Conservation (phyloP, 345 rosid genomes). For the Kandelia obovata region DNA sequence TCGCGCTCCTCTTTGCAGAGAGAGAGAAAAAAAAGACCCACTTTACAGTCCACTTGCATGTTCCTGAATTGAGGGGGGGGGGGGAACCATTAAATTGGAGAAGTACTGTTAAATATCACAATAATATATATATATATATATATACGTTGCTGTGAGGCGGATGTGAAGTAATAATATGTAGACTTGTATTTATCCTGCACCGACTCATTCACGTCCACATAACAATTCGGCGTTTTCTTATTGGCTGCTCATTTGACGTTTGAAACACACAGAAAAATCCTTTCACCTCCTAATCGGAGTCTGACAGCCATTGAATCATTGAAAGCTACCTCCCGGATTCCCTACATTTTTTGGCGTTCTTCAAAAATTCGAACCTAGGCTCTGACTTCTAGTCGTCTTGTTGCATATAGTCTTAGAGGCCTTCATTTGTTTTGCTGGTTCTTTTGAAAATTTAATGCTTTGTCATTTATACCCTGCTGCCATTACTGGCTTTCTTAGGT, state of each 20-base stretch:
- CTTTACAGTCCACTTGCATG: conserved; percentile 18
- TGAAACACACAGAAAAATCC: background rate
- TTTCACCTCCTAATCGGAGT: conserved; percentile 26
- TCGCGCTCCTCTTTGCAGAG: conserved; percentile 24
- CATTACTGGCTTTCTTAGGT: background rate
- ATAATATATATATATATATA: too few relatives aligned
- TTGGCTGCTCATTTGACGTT: too few relatives aligned
- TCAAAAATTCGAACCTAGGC: conserved; percentile 17
- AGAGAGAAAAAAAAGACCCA: background rate
- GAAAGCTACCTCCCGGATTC: conserved; percentile 19
- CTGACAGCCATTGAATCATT: conserved; percentile 37
- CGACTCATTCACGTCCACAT: too few relatives aligned
- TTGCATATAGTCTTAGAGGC: conserved; percentile 8
- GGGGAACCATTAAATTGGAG: too few relatives aligned
- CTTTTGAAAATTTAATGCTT: background rate
- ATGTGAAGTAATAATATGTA: too few relatives aligned
- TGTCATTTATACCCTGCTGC: background rate
- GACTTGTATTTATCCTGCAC: too few relatives aligned
- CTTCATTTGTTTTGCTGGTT: conserved; percentile 5
- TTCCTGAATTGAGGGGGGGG: too few relatives aligned
- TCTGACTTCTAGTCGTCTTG: conserved; percentile 25
- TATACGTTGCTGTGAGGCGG: too few relatives aligned
- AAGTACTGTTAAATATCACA: too few relatives aligned
- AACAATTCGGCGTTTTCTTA: too few relatives aligned
- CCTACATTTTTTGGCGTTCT: conserved; percentile 8